Conservation (phyloP, 108 stramenopile genomes). For the Skeletonema tropicum region DNA sequence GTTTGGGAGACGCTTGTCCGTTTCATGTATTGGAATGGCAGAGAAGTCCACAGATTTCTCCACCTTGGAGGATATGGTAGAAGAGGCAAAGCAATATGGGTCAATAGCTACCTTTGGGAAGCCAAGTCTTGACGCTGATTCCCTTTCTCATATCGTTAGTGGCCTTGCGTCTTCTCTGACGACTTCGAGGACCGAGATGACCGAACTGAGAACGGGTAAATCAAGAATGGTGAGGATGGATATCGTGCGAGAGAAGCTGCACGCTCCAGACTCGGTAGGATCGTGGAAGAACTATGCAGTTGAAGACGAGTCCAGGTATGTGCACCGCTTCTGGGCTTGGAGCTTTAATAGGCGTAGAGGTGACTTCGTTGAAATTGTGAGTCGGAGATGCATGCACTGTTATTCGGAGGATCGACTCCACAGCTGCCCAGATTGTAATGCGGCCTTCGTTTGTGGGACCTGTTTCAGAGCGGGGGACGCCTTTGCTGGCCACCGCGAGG, state of each 20-base stretch:
- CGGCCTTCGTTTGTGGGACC: slow-evolving; percentile 2
- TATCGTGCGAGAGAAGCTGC: slow-evolving; percentile 36
- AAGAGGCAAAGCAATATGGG: slow-evolving; percentile 45
- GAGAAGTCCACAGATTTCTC: slow-evolving; percentile 49
- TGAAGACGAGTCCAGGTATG: neutral
- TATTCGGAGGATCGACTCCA: neutral
- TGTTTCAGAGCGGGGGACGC: slow-evolving; percentile 17
- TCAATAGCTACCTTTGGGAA: slow-evolving; percentile 39
- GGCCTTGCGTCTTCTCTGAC: slow-evolving; percentile 44
- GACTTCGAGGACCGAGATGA: slow-evolving; percentile 57
- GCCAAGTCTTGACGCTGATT: slow-evolving; percentile 45
- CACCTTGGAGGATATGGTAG: slow-evolving; percentile 50
- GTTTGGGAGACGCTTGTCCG: slow-evolving; percentile 58
- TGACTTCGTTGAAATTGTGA: slow-evolving; percentile 37
- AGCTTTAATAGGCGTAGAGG: neutral
- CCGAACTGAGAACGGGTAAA: slow-evolving; percentile 41
- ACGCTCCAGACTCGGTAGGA: slow-evolving; percentile 38
- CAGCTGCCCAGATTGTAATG: neutral
- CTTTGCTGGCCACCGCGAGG: neutral
- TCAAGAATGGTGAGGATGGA: slow-evolving; percentile 40
- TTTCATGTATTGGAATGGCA: slow-evolving; percentile 58
- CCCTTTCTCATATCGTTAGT: slow-evolving; percentile 42
- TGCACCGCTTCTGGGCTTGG: slow-evolving; percentile 18
- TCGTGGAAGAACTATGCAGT: slow-evolving; percentile 27
- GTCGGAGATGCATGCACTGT: slow-evolving; percentile 40